Evolutionary conservation across 108 stramenopile species (phyloP).

Genomic region (Stephanodiscus triporus): DNA sequence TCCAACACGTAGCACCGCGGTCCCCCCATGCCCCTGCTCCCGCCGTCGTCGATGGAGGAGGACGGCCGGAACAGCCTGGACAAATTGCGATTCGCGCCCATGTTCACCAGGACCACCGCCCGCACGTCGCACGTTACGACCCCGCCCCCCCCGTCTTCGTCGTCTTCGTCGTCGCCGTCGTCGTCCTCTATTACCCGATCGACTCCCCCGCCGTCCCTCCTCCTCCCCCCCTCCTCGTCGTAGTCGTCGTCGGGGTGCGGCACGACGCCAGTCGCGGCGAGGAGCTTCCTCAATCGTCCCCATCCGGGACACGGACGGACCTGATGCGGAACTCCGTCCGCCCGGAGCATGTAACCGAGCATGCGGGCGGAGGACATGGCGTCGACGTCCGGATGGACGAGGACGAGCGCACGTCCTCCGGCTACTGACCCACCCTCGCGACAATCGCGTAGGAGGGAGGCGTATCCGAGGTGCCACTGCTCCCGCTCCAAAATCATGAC

Average conservation of each 20-base stretch:
- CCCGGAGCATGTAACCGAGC: slow-evolving; percentile 70
- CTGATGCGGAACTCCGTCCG: slow-evolving; percentile 76
- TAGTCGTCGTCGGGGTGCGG: neutral
- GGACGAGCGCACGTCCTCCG: slow-evolving; percentile 55
- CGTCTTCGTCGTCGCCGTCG: slow-evolving; percentile 6
- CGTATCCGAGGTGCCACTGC: slow-evolving; percentile 81
- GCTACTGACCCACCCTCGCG: slow-evolving; percentile 17
- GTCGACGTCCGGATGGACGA: slow-evolving; percentile 76
- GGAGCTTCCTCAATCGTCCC: slow-evolving; percentile 12
- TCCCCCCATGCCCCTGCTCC: slow-evolving; percentile 1
- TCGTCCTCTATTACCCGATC: neutral
- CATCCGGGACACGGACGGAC: slow-evolving; percentile 61
- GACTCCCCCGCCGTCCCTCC: neutral
- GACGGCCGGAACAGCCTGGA: slow-evolving; percentile 49
- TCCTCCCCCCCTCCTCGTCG: neutral
- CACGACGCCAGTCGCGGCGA: slow-evolving; percentile 28
- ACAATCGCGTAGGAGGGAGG: slow-evolving; percentile 76
- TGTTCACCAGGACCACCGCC: slow-evolving; percentile 71
- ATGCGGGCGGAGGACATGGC: slow-evolving; percentile 80
- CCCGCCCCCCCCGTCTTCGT: slow-evolving; percentile 10
- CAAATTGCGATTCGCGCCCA: slow-evolving; percentile 75
- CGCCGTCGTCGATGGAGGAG: neutral
- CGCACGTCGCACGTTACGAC: slow-evolving; percentile 34
- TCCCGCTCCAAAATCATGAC: slow-evolving; percentile 75
- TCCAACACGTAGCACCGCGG: slow-evolving; percentile 74